Conservation (phyloP, 116 monocot species). For the Iris pallida region DNA sequence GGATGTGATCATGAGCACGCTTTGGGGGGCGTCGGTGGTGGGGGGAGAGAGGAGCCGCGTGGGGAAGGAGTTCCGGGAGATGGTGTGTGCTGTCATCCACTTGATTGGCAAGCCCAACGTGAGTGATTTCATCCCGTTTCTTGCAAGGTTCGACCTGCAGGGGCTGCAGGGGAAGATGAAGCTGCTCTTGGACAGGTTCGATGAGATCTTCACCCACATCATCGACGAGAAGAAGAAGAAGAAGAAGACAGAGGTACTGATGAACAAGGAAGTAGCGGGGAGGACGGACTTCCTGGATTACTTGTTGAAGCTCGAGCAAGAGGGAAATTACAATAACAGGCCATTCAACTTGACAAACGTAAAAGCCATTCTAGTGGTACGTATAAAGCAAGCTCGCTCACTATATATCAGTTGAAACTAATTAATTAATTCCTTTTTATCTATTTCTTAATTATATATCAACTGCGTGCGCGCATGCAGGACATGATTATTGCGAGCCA, state of each 20-base stretch:
- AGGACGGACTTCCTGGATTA: constrained; percentile 7
- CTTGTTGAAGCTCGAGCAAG: constrained; percentile 12
- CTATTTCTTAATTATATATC: no score
- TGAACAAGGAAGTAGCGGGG: not conserved
- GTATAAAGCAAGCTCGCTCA: no score
- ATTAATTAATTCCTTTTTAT: no score
- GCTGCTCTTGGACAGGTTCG: constrained; percentile 9
- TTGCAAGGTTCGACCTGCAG: constrained; percentile 22
- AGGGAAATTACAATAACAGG: constrained; percentile 12
- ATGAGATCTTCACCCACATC: constrained; percentile 11
- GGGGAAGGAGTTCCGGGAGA: constrained; percentile 1
- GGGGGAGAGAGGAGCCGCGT: not conserved
- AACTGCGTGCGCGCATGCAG: no score
- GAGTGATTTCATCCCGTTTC: constrained; percentile 20
- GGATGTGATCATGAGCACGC: constrained; percentile 28
- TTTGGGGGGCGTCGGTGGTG: constrained; percentile 41
- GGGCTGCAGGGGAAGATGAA: constrained; percentile 8
- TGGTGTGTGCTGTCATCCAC: constrained; percentile 4
- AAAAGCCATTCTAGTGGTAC: constrained; percentile 34
- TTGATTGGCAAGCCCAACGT: constrained; percentile 14
- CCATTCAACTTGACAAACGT: constrained; percentile 27
- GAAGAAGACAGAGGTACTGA: no score
- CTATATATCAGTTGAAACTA: no score
- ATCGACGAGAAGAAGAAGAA: constrained; percentile 12
- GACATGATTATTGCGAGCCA: constrained; percentile 12